A percentile compares a stretch with the other conserved stretches of the same genome.
phyloP scores from a whole-genome alignment of 2,329 filamentous ascomycete genomes.

The Neofusicoccum cordaticola region DNA sequence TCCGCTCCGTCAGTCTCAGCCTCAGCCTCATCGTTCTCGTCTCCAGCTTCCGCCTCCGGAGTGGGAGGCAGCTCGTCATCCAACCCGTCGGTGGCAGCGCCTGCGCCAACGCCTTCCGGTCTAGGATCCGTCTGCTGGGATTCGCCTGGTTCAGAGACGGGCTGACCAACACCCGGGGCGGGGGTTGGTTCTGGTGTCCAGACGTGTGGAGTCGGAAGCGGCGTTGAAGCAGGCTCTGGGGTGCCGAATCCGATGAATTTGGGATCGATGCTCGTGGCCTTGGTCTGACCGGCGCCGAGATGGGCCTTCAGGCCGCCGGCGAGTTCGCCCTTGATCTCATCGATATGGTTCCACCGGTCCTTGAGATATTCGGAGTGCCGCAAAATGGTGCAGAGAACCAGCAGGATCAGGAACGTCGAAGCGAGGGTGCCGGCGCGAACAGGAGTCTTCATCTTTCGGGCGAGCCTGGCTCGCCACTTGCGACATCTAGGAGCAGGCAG shows the following conservation, averaged over 20 bases:
- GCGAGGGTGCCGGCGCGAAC: conserved; percentile 8
- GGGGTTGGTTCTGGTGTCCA: not conserved
- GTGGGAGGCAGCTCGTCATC: not conserved
- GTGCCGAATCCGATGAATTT: conserved; percentile 15
- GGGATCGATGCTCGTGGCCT: not conserved
- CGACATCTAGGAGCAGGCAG: not conserved
- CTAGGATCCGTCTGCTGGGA: too few species aligned
- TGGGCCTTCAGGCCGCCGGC: not conserved
- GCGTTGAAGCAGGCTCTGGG: not conserved
- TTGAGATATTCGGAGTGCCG: conserved; percentile 5
- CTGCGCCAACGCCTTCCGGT: too few species aligned
- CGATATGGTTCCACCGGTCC: conserved; percentile 1
- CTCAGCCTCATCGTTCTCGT: not conserved
- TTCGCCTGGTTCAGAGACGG: not conserved
- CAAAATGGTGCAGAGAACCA: not conserved
- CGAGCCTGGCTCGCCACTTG: not conserved
- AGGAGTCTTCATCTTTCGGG: conserved; percentile 12
- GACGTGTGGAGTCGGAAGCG: not conserved
- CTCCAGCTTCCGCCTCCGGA: not conserved
- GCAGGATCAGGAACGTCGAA: not conserved
- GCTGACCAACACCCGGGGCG: not conserved
- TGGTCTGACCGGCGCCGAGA: not conserved
- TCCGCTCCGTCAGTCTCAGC: not conserved
- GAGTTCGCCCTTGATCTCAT: not conserved
- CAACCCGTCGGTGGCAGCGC: not conserved